Conservation (phyloP, 2,329 filamentous ascomycete genomes). For the Phoma sp. region DNA sequence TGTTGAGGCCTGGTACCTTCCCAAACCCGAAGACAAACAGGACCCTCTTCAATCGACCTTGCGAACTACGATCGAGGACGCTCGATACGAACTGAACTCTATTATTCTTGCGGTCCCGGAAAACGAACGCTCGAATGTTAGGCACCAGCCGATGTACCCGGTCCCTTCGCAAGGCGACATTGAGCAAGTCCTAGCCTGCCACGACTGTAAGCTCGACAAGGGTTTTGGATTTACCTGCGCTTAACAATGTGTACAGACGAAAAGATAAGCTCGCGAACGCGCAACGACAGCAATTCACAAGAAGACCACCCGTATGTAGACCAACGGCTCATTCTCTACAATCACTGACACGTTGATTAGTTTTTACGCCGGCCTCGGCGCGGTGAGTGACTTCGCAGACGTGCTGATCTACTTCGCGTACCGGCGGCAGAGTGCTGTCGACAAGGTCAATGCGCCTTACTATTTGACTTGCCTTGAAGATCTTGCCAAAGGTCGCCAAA, state of each 20-base stretch:
- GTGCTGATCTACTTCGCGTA: slow-evolving; percentile 67
- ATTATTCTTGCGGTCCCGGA: slow-evolving; percentile 54
- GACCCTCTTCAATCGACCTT: slow-evolving; percentile 30
- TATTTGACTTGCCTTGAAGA: slow-evolving; percentile 71
- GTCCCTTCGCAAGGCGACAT: slow-evolving; percentile 50
- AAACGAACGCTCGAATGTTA: slow-evolving; percentile 36
- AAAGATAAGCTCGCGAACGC: slow-evolving; percentile 34
- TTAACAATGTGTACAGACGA: slow-evolving; percentile 31
- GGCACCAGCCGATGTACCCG: slow-evolving; percentile 39
- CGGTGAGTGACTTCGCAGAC: slow-evolving; percentile 67
- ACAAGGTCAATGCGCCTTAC: slow-evolving; percentile 62
- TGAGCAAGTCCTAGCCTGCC: slow-evolving; percentile 44
- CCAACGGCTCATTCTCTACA: background rate
- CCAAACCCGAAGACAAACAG: slow-evolving; percentile 29
- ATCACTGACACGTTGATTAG: slow-evolving; percentile 38
- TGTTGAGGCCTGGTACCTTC: slow-evolving; percentile 42
- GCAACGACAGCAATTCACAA: slow-evolving; percentile 37
- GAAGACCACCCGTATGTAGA: slow-evolving; percentile 45
- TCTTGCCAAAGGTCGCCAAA: slow-evolving; percentile 63
- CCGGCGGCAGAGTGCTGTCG: slow-evolving; percentile 63
- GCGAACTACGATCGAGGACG: slow-evolving; percentile 60
- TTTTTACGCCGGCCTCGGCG: slow-evolving; percentile 68
- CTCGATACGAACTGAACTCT: slow-evolving; percentile 63
- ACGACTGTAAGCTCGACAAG: slow-evolving; percentile 38
- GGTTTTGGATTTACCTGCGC: background rate